Base-by-base conservation (phyloP, 176 grass and related monocot species). In the Zoysia japonica region DNA sequence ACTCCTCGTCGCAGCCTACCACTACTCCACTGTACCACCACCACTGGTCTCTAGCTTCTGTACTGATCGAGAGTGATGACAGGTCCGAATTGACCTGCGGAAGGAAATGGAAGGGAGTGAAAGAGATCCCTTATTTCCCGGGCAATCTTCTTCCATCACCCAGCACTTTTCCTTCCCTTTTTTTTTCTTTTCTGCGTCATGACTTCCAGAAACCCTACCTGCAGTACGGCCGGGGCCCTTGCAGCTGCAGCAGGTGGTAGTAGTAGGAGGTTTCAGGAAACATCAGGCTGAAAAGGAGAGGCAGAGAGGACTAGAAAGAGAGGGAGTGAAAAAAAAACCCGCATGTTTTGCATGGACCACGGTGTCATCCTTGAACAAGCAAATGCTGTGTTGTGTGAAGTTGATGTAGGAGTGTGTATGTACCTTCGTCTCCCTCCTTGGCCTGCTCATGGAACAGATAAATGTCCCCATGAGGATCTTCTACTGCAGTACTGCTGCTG, bases 241-340 rank as follows among this genome's bases (percentile, higher is more conserved):
- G 45, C 45, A 47, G 20, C 3, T 78, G 50, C 61, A 67, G 51
- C 70, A 86, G 41, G 71, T 80, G 41, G 71, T 80, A 83, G 83
- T 82, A 57, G 67, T 78, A 44, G 88, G 70, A 88, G 70, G 79
- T 67, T 85, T 86, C 90, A 88, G 86, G 79, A 92, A 86, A 71
- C 72, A 91, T 85, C 85, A 85, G 47, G 40, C 47, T 71, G 71
- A 14, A 70, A 88, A 39, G 78, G 61, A 89, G 59, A 47, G 73
- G 60, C 44, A 39, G 82, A 28, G 52, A 38, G 47, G 28, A 28
- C 0, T 28, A 28, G 28, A 28, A 28, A 51, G 16, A 36, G 75
- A 49, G 38, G 60, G 71, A 42, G 64, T 73, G 70, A 71, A 72
- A 85, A 53, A 60, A 67, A 78, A 89, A 86, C 64, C 37, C 70